phyloP scores from a whole-genome alignment of 305 asterid species.

The Rubia peregrina region DNA sequence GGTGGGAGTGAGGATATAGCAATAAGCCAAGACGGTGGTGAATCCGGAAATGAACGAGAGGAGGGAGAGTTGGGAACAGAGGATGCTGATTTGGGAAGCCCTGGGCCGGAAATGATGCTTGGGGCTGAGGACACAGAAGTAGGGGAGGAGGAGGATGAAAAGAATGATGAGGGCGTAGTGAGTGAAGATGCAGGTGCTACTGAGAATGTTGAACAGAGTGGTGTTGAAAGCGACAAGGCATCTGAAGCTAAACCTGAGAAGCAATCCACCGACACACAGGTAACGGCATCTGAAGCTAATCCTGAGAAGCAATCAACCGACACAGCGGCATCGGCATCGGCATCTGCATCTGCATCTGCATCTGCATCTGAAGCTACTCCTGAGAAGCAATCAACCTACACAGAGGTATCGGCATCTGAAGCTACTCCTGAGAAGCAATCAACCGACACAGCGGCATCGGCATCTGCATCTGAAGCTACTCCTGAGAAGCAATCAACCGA shows the following conservation, averaged over 20 bases:
- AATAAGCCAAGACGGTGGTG: conserved; percentile 56
- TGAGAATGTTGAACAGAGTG: conserved; percentile 35
- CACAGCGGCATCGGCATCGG: conserved; percentile 13
- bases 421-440: conserved; percentile 30
- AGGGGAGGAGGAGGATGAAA: conserved; percentile 61
- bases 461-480: conserved; percentile 21
- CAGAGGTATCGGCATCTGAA: conserved; percentile 35
- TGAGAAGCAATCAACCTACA: too few species aligned
- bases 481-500: conserved; percentile 36
- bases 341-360: conserved; percentile 15
- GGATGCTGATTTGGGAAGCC: conserved; percentile 41
- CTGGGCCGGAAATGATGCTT: conserved; percentile 39
- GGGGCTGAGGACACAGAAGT: conserved; percentile 41
- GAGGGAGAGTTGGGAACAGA: conserved; percentile 77
- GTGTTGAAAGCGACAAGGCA: conserved; percentile 31
- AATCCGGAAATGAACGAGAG: conserved; percentile 59
- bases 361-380: too few species aligned
- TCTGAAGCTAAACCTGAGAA: conserved; percentile 31
- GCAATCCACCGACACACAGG: conserved; percentile 29
- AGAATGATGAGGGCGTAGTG: conserved; percentile 31
- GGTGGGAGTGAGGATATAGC: conserved; percentile 49
- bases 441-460: too few species aligned
- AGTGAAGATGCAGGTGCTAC: conserved; percentile 31
- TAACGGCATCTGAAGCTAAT: neutral
- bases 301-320: conserved; percentile 15